Conservation (phyloP, 2,329 filamentous ascomycete species). For the Epichloe typhina region DNA sequence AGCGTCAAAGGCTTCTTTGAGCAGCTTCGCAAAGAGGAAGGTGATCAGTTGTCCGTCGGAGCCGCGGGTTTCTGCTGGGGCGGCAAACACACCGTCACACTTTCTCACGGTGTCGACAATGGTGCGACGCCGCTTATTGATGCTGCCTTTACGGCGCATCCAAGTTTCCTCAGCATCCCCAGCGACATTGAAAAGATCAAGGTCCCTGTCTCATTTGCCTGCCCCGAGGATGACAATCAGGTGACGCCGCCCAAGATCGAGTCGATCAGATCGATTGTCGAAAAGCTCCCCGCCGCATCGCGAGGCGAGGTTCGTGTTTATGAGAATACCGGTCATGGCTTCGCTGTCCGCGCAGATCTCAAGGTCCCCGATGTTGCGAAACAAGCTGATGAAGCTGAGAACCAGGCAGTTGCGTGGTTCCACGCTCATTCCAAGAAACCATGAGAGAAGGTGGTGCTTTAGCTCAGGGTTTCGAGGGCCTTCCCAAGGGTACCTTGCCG, state of each 20-base stretch:
- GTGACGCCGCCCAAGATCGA: slow-evolving; percentile 19
- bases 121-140: slow-evolving; percentile 30
- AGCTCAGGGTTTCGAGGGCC: no score
- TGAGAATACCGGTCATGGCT: slow-evolving; percentile 27
- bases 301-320: slow-evolving; percentile 26
- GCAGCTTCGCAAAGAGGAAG: slow-evolving; percentile 21
- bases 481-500: no score
- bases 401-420: slow-evolving; percentile 23
- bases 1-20: slow-evolving; percentile 24
- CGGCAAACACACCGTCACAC: slow-evolving; percentile 38
- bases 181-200: slow-evolving; percentile 31
- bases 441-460: not conserved
- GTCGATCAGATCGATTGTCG: slow-evolving; percentile 21
- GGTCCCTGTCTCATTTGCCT: slow-evolving; percentile 31
- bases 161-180: slow-evolving; percentile 33
- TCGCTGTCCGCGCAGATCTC: slow-evolving; percentile 22
- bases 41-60: slow-evolving; percentile 25
- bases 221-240: slow-evolving; percentile 31
- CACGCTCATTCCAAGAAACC: slow-evolving; percentile 10
- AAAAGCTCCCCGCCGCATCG: slow-evolving; percentile 17
- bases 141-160: slow-evolving; percentile 39
- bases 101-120: slow-evolving; percentile 26
- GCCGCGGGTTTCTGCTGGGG: slow-evolving; percentile 53
- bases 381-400: slow-evolving; percentile 18
- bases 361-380: slow-evolving; percentile 11